These are phyloP conservation scores for Lasiosphaeria ovina DNA, from an alignment of 495 filamentous ascomycete genomes.

Conservation along the genomic window DNA sequence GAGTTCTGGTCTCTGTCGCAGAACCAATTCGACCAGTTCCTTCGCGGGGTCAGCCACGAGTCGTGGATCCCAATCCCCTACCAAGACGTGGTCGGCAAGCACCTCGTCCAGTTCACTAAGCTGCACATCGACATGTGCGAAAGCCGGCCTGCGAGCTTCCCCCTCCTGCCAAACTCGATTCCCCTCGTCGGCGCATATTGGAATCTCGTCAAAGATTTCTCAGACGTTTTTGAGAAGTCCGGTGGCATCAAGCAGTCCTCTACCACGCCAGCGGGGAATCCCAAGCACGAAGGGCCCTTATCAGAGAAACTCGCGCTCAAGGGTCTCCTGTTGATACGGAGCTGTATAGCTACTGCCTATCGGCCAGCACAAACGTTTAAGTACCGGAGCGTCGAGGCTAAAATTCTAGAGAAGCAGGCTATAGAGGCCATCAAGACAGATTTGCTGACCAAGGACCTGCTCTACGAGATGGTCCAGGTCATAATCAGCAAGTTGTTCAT, in stretches of 20 bases:
- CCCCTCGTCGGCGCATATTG: slow-evolving; percentile 77
- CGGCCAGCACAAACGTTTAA: slow-evolving; percentile 76
- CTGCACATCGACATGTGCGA: slow-evolving; percentile 82
- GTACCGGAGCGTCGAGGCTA: slow-evolving; percentile 67
- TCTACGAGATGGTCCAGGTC: slow-evolving; percentile 74
- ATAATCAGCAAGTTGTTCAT: slow-evolving; percentile 86
- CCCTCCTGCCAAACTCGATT: slow-evolving; percentile 72
- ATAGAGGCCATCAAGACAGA: slow-evolving; percentile 63
- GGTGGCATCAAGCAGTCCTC: slow-evolving; percentile 46
- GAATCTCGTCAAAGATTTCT: slow-evolving; percentile 71
- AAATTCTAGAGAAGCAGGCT: slow-evolving; percentile 65
- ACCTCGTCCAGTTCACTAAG: slow-evolving; percentile 85
- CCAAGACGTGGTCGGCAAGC: slow-evolving; percentile 67
- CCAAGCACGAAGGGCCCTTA: slow-evolving; percentile 55
- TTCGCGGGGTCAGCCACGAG: slow-evolving; percentile 49
- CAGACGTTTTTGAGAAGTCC: slow-evolving; percentile 61
- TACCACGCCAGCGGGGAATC: slow-evolving; percentile 46
- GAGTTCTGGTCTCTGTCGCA: slow-evolving; percentile 73
- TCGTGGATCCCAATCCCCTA: slow-evolving; percentile 46
- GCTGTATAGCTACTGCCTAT: slow-evolving; percentile 80
- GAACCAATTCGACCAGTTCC: slow-evolving; percentile 68
- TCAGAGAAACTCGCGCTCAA: slow-evolving; percentile 75
- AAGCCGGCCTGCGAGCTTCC: slow-evolving; percentile 74
- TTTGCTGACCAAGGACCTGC: slow-evolving; percentile 70
- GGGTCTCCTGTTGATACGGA: slow-evolving; percentile 77